Percentiles rank a stretch among this genome's conserved stretches.
Evolutionary conservation across 2,329 filamentous ascomycete species (phyloP).

Genomic region (Beauveria sp.): DNA sequence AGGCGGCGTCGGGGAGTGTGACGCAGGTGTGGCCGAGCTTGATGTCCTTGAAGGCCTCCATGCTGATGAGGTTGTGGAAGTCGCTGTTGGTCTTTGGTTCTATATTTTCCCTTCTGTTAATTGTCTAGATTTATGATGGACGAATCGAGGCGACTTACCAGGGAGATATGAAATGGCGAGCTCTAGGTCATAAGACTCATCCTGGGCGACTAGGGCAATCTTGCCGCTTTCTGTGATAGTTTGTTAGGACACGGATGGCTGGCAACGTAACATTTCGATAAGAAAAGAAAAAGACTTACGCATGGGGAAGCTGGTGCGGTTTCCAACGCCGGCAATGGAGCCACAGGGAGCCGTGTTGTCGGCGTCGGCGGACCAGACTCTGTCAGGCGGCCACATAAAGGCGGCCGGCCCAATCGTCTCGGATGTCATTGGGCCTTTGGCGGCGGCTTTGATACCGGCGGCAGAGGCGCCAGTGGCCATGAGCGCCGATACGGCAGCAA

Average conservation of each 20-base stretch:
- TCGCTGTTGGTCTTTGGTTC: slow-evolving; percentile 33
- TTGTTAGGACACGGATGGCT: background rate
- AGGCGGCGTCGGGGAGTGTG: slow-evolving; percentile 26
- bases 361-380: slow-evolving; percentile 43
- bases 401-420: slow-evolving; percentile 45
- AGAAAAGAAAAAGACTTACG: slow-evolving; percentile 23
- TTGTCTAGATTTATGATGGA: too few relatives aligned
- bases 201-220: slow-evolving; percentile 47
- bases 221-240: slow-evolving; percentile 39
- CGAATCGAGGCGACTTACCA: slow-evolving; percentile 25
- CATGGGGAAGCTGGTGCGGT: slow-evolving; percentile 50
- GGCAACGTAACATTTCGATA: too few relatives aligned
- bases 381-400: slow-evolving; percentile 53
- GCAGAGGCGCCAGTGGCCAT: slow-evolving; percentile 9
- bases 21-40: slow-evolving; percentile 41
- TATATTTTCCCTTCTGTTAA: slow-evolving; percentile 11
- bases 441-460: background rate
- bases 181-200: slow-evolving; percentile 47
- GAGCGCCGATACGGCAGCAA: slow-evolving; percentile 8
- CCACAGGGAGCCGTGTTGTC: slow-evolving; percentile 54
- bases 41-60: slow-evolving; percentile 28
- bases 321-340: slow-evolving; percentile 36
- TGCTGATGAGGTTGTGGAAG: slow-evolving; percentile 30
- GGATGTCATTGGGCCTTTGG: slow-evolving; percentile 7
- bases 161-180: slow-evolving; percentile 45